Percentiles rank a stretch among this genome's conserved stretches.
These are phyloP conservation scores for Penicillium concentricum DNA, from an alignment of 2,329 filamentous ascomycete genomes.

Conservation along the genomic window DNA sequence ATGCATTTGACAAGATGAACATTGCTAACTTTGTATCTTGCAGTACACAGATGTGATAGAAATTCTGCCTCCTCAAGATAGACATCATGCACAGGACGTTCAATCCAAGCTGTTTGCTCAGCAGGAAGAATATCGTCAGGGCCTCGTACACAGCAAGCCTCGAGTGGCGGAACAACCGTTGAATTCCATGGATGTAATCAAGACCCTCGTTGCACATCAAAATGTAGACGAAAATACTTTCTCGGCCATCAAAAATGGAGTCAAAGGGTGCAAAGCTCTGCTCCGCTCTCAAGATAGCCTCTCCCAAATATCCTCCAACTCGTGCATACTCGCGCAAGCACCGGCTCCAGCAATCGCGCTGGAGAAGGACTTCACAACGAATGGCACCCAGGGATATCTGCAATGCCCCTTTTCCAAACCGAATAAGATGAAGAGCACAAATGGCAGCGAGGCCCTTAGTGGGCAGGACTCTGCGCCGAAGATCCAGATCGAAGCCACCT, in stretches of 20 bases:
- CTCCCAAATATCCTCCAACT: conserved; percentile 35
- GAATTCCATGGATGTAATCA: conserved; percentile 59
- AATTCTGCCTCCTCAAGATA: conserved; percentile 23
- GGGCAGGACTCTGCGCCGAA: conserved; percentile 42
- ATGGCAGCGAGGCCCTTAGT: conserved; percentile 35
- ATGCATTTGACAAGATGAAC: conserved; percentile 12
- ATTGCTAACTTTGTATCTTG: conserved; percentile 28
- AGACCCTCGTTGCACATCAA: conserved; percentile 58
- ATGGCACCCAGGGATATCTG: conserved; percentile 75
- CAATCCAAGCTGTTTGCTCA: conserved; percentile 35
- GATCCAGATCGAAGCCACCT: conserved; percentile 41
- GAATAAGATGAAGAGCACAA: conserved; percentile 38
- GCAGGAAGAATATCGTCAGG: conserved; percentile 30
- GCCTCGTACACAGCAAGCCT: conserved; percentile 35
- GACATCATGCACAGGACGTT: conserved; percentile 29
- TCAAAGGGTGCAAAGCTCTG: conserved; percentile 42
- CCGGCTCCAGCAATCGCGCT: conserved; percentile 65
- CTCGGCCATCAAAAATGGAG: conserved; percentile 38
- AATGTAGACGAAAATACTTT: conserved; percentile 59
- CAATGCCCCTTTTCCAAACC: conserved; percentile 74
- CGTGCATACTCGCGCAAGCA: conserved; percentile 41
- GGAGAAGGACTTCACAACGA: conserved; percentile 87
- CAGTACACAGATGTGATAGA: conserved; percentile 23
- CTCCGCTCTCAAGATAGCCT: conserved; percentile 31
- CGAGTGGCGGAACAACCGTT: conserved; percentile 56